Percentiles rank a stretch among this genome's conserved stretches.
These are phyloP conservation scores for Vinca major DNA, from an alignment of 305 asterid species.

Conservation along the genomic window DNA sequence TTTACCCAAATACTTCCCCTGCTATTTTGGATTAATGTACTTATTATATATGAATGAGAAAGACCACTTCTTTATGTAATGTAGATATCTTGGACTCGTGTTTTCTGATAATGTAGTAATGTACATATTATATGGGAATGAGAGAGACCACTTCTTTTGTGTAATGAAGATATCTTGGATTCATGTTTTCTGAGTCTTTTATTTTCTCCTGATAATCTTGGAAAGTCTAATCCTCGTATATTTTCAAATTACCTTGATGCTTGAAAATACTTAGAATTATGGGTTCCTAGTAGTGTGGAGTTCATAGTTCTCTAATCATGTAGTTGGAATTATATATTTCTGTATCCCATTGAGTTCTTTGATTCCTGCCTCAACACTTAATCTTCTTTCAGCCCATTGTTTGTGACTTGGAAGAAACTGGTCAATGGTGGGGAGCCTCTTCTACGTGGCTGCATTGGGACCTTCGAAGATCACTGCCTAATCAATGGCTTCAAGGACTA, in stretches of 20 bases:
- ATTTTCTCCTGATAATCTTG: neutral
- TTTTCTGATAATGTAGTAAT: neutral
- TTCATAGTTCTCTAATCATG: neutral
- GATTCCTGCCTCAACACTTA: slow-evolving; percentile 7
- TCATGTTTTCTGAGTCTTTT: neutral
- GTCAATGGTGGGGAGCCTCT: slow-evolving; percentile 90
- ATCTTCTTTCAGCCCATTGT: slow-evolving; percentile 66
- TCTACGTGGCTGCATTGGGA: slow-evolving; percentile 93
- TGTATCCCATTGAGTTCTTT: neutral
- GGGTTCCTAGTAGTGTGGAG: neutral
- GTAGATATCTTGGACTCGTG: neutral
- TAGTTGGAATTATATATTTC: too few relatives aligned
- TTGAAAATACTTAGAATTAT: neutral
- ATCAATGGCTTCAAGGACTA: slow-evolving; percentile 79
- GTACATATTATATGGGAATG: neutral
- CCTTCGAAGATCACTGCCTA: slow-evolving; percentile 74
- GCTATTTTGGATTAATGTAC: neutral
- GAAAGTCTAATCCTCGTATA: neutral
- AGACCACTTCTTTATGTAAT: neutral
- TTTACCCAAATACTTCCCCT: neutral
- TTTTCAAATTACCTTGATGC: neutral
- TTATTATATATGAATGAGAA: neutral
- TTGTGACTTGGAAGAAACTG: slow-evolving; percentile 91
- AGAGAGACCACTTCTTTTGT: neutral
- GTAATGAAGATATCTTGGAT: neutral